These are phyloP conservation scores for Eimeria maxima DNA, from an alignment of 169 alveolate genomes.

Conservation along the genomic window DNA sequence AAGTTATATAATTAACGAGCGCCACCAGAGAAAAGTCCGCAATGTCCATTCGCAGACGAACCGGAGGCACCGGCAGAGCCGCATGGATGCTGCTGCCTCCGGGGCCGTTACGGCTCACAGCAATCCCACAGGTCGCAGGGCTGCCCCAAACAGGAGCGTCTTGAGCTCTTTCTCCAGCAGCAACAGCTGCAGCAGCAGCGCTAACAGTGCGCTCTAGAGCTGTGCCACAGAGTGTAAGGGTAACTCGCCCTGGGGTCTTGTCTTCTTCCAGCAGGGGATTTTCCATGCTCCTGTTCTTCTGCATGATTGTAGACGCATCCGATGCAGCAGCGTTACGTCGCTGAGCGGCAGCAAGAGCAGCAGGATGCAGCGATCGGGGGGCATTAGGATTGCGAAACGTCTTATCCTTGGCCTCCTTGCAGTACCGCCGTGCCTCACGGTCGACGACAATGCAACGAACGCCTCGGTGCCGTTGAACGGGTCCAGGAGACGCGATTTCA, in stretches of 20 bases:
- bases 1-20: constrained; percentile 54
- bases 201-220: not conserved
- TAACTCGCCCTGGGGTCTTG: not conserved
- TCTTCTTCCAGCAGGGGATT: constrained; percentile 2
- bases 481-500: not conserved
- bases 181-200: not conserved
- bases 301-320: not conserved
- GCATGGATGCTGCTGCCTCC: not conserved
- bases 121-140: not conserved
- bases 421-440: constrained; percentile 80
- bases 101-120: not conserved
- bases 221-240: not conserved
- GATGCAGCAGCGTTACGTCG: constrained; percentile 9
- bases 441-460: constrained; percentile 76
- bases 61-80: constrained; percentile 59
- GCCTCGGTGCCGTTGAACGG: constrained; percentile 25
- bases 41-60: constrained; percentile 81
- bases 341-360: constrained; percentile 59
- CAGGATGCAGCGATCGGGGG: constrained; percentile 37
- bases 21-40: constrained; percentile 72
- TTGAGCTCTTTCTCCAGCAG: not conserved
- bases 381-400: constrained; percentile 65
- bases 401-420: constrained; percentile 79
- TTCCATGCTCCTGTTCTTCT: not conserved
- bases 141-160: not conserved